phyloP scores from a whole-genome alignment of 345 rosid species.

The Alliaria petiolata region DNA sequence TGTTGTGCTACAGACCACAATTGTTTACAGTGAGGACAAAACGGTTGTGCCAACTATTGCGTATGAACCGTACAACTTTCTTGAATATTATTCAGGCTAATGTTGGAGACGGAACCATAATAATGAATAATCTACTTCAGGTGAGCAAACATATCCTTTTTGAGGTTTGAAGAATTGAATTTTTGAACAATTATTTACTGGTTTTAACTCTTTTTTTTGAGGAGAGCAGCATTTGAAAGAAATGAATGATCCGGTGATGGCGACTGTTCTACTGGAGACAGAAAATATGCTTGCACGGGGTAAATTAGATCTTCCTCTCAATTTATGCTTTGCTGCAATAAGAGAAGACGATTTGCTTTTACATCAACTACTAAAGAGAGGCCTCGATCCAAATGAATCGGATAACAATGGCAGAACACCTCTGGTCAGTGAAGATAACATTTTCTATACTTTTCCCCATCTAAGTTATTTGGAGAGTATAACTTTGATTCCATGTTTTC shows the following conservation, averaged over 20 bases:
- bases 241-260: conserved; percentile 64
- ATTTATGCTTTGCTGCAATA: conserved; percentile 65
- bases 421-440: conserved; percentile 44
- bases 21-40: conserved; percentile 86
- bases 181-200: not conserved
- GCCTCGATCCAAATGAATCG: conserved; percentile 80
- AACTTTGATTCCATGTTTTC: not conserved
- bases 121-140: conserved; percentile 92
- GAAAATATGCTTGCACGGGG: conserved; percentile 80
- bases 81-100: conserved; percentile 82
- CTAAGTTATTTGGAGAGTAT: not conserved
- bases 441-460: not conserved
- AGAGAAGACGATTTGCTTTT: conserved; percentile 80
- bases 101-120: conserved; percentile 87
- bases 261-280: conserved; percentile 58
- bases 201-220: not conserved
- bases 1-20: conserved; percentile 83
- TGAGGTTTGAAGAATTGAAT: not conserved
- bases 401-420: conserved; percentile 76
- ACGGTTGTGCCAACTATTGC: conserved; percentile 81
- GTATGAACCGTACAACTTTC: conserved; percentile 82
- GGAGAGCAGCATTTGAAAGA: conserved; percentile 63
- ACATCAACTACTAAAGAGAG: conserved; percentile 68
- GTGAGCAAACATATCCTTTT: conserved; percentile 27
- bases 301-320: conserved; percentile 72